Conservation (phyloP, 2,329 filamentous ascomycete genomes). For the Botrytis cinerea region DNA sequence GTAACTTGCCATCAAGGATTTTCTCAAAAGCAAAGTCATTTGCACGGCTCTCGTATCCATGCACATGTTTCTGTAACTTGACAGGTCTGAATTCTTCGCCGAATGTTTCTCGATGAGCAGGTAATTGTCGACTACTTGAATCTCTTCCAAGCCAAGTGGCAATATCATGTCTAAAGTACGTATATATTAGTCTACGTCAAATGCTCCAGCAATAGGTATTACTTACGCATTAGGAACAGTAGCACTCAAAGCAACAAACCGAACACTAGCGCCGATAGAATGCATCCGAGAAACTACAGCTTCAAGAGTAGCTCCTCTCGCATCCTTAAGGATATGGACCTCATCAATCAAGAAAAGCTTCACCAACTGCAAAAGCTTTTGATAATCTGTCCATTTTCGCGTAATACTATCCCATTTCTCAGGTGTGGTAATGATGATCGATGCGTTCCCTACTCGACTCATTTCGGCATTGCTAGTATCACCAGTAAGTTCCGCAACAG, state of each 20-base stretch:
- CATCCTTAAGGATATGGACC: conserved; percentile 81
- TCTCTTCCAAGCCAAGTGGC: conserved; percentile 76
- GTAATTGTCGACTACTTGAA: conserved; percentile 57
- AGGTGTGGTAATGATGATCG: conserved; percentile 83
- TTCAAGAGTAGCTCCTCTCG: conserved; percentile 76
- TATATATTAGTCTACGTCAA: not conserved
- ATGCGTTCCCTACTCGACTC: conserved; percentile 68
- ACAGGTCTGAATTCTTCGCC: conserved; percentile 81
- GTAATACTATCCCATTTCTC: conserved; percentile 94
- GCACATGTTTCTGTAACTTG: conserved; percentile 72
- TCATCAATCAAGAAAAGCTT: conserved; percentile 85
- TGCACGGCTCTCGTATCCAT: conserved; percentile 61
- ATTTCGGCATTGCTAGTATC: conserved; percentile 72
- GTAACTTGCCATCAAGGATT: conserved; percentile 64
- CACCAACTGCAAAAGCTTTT: conserved; percentile 71
- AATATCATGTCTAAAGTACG: conserved; percentile 59
- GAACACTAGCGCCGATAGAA: conserved; percentile 70
- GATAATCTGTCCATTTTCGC: conserved; percentile 81
- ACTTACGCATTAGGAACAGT: conserved; percentile 73
- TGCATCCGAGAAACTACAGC: conserved; percentile 88
- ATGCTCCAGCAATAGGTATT: too few relatives aligned
- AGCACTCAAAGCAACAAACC: conserved; percentile 80
- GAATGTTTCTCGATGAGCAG: conserved; percentile 69
- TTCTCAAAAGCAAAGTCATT: conserved; percentile 82
- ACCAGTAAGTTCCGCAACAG: conserved; percentile 77